Percentiles rank a stretch among this genome's conserved stretches.
These are phyloP conservation scores for Rhizophora apiculata DNA, from an alignment of 345 rosid species.

Conservation along the genomic window DNA sequence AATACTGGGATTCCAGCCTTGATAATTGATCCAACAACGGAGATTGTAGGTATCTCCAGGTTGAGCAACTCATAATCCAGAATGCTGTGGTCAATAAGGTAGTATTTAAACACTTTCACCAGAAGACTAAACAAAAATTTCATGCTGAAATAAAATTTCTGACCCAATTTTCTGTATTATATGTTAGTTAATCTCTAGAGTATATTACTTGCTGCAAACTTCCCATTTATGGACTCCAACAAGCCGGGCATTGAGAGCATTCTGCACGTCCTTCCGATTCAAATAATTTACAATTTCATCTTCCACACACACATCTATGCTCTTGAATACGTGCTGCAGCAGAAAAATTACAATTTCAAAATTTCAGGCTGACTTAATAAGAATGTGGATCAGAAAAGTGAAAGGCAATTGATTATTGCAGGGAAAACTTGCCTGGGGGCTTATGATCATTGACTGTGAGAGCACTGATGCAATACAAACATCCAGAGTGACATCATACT, in stretches of 20 bases:
- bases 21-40: constrained; percentile 28
- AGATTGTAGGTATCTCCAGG: constrained; percentile 25
- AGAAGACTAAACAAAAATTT: neutral
- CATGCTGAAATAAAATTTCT: neutral
- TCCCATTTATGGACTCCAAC: constrained; percentile 77
- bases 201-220: constrained; percentile 87
- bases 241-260: constrained; percentile 87
- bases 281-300: constrained; percentile 85
- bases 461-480: constrained; percentile 79
- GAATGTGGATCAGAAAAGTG: neutral
- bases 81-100: constrained; percentile 41
- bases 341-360: neutral
- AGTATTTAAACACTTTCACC: neutral
- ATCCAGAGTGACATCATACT: constrained; percentile 89
- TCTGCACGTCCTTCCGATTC: constrained; percentile 78
- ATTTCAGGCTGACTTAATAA: neutral
- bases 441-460: constrained; percentile 72
- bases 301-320: constrained; percentile 87
- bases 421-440: constrained; percentile 56
- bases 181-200: constrained; percentile 2
- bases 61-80: constrained; percentile 71
- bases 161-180: neutral
- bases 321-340: constrained; percentile 18
- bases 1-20: constrained; percentile 28
- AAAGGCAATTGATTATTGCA: neutral